Evolutionary conservation across 2,329 filamentous ascomycete species (phyloP).

Genomic region (Claviceps quebecensis): DNA sequence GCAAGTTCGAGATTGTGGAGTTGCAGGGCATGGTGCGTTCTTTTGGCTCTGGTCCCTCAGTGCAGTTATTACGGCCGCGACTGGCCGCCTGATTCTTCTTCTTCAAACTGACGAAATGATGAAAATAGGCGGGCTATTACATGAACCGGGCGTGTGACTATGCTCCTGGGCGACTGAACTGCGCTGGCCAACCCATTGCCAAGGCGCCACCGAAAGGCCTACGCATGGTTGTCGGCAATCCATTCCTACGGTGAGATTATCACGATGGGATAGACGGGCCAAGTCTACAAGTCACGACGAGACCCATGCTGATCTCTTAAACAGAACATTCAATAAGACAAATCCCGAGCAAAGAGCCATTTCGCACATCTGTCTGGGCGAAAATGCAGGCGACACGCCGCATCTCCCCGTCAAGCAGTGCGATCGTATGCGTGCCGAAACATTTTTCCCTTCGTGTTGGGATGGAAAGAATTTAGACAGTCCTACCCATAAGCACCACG

Average conservation of each 20-base stretch:
- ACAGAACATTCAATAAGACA: conserved; percentile 27
- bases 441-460: conserved; percentile 50
- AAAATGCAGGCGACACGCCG: conserved; percentile 26
- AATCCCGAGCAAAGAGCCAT: conserved; percentile 35
- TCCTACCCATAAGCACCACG: conserved; percentile 39
- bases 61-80: no score
- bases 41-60: background rate
- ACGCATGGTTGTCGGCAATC: conserved; percentile 51
- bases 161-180: conserved; percentile 11
- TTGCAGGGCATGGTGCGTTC: conserved; percentile 16
- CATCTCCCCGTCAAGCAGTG: conserved; percentile 39
- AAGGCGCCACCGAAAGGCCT: conserved; percentile 47
- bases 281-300: background rate
- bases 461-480: conserved; percentile 43
- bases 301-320: background rate
- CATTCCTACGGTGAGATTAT: conserved; percentile 24
- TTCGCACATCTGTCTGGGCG: conserved; percentile 39
- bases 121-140: conserved; percentile 14
- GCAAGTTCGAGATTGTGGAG: conserved; percentile 32
- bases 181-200: conserved; percentile 17
- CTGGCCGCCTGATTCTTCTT: no score
- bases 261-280: no score
- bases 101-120: no score
- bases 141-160: conserved; percentile 16
- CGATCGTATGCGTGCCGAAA: conserved; percentile 35